Conservation (phyloP, 768 basidiomycete species). For the Cystoderma amianthinum region DNA sequence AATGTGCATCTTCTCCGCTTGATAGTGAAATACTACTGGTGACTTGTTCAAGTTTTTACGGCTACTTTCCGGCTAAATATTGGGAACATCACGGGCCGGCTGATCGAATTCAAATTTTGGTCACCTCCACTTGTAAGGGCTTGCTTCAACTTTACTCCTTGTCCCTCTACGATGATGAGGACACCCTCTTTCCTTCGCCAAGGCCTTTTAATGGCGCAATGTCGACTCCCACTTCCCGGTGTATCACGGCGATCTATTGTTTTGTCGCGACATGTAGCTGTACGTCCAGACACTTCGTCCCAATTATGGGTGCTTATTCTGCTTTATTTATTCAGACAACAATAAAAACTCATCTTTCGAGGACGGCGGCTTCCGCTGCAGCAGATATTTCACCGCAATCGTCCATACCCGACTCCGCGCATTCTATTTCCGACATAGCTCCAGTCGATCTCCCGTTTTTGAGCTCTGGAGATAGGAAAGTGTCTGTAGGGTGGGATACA, state of each 20-base stretch:
- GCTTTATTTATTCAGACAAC: not conserved
- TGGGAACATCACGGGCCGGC: too few relatives aligned
- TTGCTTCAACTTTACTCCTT: too few relatives aligned
- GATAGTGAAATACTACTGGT: too few relatives aligned
- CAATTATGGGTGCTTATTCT: not conserved
- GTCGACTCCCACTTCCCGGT: not conserved
- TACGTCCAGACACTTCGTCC: not conserved
- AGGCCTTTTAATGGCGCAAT: not conserved
- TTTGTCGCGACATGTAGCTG: not conserved
- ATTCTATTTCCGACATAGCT: slow-evolving; percentile 16
- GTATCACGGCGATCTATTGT: not conserved
- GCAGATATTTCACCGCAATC: slow-evolving; percentile 8
- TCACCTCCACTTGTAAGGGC: not conserved
- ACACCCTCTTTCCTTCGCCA: not conserved
- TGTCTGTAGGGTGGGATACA: slow-evolving; percentile 70
- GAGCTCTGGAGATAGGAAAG: slow-evolving; percentile 50
- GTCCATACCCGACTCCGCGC: slow-evolving; percentile 8
- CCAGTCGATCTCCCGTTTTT: slow-evolving; percentile 43
- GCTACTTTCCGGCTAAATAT: too few relatives aligned
- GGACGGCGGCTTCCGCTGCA: slow-evolving; percentile 15
- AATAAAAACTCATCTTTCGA: not conserved
- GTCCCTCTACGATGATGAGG: not conserved
- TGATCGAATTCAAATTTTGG: not conserved
- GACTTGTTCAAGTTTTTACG: too few relatives aligned
- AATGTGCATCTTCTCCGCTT: too few relatives aligned